These are phyloP conservation scores for Xylaria cubensis DNA, from an alignment of 495 filamentous ascomycete species.

Conservation along the genomic window DNA sequence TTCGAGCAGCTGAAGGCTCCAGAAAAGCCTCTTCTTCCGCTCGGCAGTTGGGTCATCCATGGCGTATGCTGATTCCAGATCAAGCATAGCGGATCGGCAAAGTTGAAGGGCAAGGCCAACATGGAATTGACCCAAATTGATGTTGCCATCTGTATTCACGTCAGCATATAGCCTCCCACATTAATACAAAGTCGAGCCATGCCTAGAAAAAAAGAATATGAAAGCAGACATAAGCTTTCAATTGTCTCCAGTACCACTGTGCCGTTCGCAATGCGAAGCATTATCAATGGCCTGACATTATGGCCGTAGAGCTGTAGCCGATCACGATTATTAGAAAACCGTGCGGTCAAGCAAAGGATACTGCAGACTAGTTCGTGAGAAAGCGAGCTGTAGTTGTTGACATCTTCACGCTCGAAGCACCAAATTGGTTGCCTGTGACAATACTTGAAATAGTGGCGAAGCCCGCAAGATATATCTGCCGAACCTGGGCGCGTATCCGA, in stretches of 20 bases:
- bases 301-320: slow-evolving; percentile 50
- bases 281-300: slow-evolving; percentile 51
- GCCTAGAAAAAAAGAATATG: slow-evolving; percentile 54
- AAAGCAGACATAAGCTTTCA: slow-evolving; percentile 53
- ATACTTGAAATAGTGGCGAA: slow-evolving; percentile 54
- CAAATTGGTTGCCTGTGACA: slow-evolving; percentile 58
- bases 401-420: slow-evolving; percentile 55
- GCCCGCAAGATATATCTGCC: slow-evolving; percentile 40
- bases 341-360: slow-evolving; percentile 50
- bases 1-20: slow-evolving; percentile 53
- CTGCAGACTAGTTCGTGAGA: slow-evolving; percentile 53
- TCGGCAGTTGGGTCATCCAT: slow-evolving; percentile 42
- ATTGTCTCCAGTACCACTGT: slow-evolving; percentile 54
- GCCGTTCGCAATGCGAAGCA: slow-evolving; percentile 56
- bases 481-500: slow-evolving; percentile 40
- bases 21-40: slow-evolving; percentile 54
- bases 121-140: slow-evolving; percentile 51
- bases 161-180: neutral
- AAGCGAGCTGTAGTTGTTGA: slow-evolving; percentile 45
- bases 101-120: slow-evolving; percentile 53
- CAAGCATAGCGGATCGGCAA: slow-evolving; percentile 53
- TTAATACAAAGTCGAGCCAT: slow-evolving; percentile 20
- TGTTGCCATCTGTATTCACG: slow-evolving; percentile 44
- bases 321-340: slow-evolving; percentile 50
- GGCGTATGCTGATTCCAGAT: slow-evolving; percentile 46